Evolutionary conservation across 2,329 filamentous ascomycete genomes (phyloP).

Genomic region (Beauveria sp.): DNA sequence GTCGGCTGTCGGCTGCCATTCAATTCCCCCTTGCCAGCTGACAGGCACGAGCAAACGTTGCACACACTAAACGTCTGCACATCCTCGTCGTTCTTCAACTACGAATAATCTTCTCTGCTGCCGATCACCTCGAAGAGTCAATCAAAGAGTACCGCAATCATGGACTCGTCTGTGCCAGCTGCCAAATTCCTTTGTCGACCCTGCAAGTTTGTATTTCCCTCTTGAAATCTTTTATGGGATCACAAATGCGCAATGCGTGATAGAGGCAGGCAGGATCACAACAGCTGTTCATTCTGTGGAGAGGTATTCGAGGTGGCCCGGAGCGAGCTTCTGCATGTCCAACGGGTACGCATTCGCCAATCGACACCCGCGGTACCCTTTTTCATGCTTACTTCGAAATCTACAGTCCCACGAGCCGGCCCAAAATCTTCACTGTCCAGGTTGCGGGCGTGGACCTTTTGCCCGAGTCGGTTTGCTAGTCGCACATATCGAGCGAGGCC

Average conservation of each 20-base stretch:
- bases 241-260: slow-evolving; percentile 24
- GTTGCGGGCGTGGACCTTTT: slow-evolving; percentile 33
- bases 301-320: slow-evolving; percentile 26
- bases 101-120: not conserved
- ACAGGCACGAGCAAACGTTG: not conserved
- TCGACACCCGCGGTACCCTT: not conserved
- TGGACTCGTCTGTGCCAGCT: not conserved
- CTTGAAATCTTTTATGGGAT: slow-evolving; percentile 18
- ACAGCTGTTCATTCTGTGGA: slow-evolving; percentile 32
- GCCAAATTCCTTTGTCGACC: slow-evolving; percentile 20
- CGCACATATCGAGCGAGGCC: slow-evolving; percentile 35
- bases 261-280: slow-evolving; percentile 19
- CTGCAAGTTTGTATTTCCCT: slow-evolving; percentile 22
- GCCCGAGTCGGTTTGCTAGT: slow-evolving; percentile 30
- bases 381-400: not conserved
- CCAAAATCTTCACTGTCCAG: slow-evolving; percentile 39
- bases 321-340: slow-evolving; percentile 27
- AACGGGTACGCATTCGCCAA: slow-evolving; percentile 22
- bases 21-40: not conserved
- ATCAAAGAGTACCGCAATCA: not conserved
- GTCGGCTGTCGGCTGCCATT: not conserved
- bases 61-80: not conserved
- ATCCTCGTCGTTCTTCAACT: not conserved
- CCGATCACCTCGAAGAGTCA: not conserved
- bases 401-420: slow-evolving; percentile 29